Evolutionary conservation across 139 green algal genomes (phyloP).

Genomic region (Medakamo hakoo): DNA sequence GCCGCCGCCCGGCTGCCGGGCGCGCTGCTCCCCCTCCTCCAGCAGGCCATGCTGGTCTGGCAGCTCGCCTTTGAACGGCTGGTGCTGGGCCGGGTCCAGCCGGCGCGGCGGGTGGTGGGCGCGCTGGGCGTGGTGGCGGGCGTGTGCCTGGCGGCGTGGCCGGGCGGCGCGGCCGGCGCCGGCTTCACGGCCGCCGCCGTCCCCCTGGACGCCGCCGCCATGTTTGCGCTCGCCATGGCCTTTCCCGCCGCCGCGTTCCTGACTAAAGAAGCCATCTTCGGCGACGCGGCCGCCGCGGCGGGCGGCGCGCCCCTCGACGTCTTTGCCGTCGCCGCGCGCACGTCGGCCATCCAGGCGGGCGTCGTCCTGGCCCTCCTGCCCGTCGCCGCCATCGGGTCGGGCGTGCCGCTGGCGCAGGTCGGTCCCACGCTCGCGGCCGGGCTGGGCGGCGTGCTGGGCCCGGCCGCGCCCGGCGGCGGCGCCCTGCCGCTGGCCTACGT

Average conservation of each 20-base stretch:
- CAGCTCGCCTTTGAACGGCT: constrained; percentile 25
- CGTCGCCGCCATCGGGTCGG: background rate
- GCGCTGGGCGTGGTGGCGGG: constrained; percentile 25
- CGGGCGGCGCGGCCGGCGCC: background rate
- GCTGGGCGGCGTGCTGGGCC: background rate
- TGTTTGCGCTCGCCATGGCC: background rate
- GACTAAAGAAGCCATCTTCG: background rate
- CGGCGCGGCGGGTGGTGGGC: constrained; percentile 20
- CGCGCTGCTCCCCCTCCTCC: constrained; percentile 29
- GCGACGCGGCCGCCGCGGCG: too few relatives aligned
- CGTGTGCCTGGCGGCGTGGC: constrained; percentile 13
- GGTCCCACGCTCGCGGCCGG: background rate
- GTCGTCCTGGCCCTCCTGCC: background rate
- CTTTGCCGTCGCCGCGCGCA: background rate
- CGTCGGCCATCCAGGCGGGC: background rate
- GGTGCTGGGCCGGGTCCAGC: constrained; percentile 15
- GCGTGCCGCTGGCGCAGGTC: background rate
- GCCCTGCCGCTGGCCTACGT: background rate
- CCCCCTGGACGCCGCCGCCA: too few relatives aligned
- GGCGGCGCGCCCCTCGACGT: background rate
- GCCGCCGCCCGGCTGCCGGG: constrained; percentile 6
- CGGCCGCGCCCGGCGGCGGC: too few relatives aligned
- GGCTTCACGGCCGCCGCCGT: background rate
- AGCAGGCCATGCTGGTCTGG: constrained; percentile 39
- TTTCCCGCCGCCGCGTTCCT: background rate